Conservation (phyloP, 164 flowering plant species). For the Buxus sempervirens region DNA sequence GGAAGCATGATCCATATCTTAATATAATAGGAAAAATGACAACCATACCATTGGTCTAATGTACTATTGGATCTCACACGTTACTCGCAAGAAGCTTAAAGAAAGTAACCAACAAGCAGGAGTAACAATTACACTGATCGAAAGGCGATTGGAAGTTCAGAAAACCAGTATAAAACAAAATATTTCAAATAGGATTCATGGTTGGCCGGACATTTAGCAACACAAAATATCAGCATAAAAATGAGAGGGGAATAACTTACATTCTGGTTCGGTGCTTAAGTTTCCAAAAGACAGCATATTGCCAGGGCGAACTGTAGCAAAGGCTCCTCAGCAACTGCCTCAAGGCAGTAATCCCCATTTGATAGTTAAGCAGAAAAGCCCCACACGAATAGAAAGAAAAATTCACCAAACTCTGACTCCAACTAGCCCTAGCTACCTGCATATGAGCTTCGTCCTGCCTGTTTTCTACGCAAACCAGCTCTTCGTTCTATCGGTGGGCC, state of each 20-base stretch:
- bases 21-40: neutral
- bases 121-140: neutral
- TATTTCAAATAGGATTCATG: too few species aligned
- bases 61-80: neutral
- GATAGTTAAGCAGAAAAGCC: conserved; percentile 1
- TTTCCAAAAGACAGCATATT: conserved; percentile 91
- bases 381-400: conserved; percentile 7
- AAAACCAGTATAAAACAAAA: neutral
- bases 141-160: neutral
- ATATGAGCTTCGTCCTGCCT: conserved; percentile 88
- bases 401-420: conserved; percentile 13
- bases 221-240: neutral
- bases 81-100: neutral
- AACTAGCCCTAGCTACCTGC: conserved; percentile 59
- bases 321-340: conserved; percentile 57
- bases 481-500: conserved; percentile 70
- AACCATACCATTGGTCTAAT: neutral
- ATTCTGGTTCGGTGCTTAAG: conserved; percentile 35
- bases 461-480: conserved; percentile 68
- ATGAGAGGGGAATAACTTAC: conserved; percentile 44
- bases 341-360: conserved; percentile 50
- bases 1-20: neutral
- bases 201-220: neutral
- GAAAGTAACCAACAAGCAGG: neutral
- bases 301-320: conserved; percentile 65